Percentiles rank a stretch among this genome's conserved stretches.
These are phyloP conservation scores for Metahyphopichia silvanorum DNA, from an alignment of 805 yeast genomes.

Conservation along the genomic window DNA sequence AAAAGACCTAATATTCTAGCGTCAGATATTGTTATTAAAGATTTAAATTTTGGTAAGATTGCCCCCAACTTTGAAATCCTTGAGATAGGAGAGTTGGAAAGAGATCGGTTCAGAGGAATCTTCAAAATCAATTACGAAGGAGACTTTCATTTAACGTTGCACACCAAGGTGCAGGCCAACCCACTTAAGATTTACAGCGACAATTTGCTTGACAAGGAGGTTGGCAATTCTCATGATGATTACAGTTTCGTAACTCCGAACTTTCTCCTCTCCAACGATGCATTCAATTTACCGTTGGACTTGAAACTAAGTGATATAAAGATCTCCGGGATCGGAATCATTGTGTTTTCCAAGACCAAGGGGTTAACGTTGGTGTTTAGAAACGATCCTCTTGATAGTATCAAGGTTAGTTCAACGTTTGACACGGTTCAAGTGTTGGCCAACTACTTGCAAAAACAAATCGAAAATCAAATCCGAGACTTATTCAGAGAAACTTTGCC, in stretches of 20 bases:
- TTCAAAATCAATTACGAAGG: constrained; percentile 76
- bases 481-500: constrained; percentile 84
- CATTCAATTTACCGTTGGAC: constrained; percentile 76
- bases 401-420: constrained; percentile 81
- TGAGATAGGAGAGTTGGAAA: constrained; percentile 78
- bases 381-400: constrained; percentile 83
- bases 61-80: constrained; percentile 76
- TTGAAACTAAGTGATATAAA: constrained; percentile 68
- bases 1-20: constrained; percentile 68
- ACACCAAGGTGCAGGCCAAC: constrained; percentile 81
- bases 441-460: constrained; percentile 76
- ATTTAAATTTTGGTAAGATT: constrained; percentile 67
- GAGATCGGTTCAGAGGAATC: constrained; percentile 75
- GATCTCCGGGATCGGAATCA: constrained; percentile 77
- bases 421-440: constrained; percentile 83
- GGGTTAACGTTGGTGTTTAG: constrained; percentile 85
- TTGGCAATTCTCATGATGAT: constrained; percentile 19
- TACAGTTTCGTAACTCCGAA: constrained; percentile 57
- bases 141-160: constrained; percentile 69
- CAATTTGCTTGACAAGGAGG: constrained; percentile 35
- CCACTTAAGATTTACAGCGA: constrained; percentile 66
- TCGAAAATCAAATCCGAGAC: constrained; percentile 75
- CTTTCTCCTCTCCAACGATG: constrained; percentile 61
- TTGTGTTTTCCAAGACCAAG: constrained; percentile 76
- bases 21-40: constrained; percentile 63